Conservation (phyloP, 108 stramenopile species). For the Pseudonitzschia pungens region DNA sequence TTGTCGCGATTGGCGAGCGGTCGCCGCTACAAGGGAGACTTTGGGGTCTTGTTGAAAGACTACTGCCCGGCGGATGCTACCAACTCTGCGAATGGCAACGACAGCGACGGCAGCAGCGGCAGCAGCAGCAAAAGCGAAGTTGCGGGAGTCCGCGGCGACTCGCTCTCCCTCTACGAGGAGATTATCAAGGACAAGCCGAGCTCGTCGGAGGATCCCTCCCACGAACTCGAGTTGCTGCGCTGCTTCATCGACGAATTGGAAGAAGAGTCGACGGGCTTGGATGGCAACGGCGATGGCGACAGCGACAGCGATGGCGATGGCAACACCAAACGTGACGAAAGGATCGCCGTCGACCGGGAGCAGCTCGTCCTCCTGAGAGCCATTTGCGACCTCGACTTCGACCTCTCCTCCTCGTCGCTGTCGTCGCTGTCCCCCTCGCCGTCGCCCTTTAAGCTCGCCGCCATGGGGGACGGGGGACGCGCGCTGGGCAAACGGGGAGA, state of each 20-base stretch:
- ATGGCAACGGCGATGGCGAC: not conserved
- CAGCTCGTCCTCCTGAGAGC: not conserved
- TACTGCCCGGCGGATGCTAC: not conserved
- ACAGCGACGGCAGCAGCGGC: not conserved
- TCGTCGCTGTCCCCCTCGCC: not conserved
- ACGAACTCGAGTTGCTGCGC: conserved; percentile 1
- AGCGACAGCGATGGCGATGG: not conserved
- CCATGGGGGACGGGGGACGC: conserved; percentile 2
- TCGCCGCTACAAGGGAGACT: conserved; percentile 2
- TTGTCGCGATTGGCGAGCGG: conserved; percentile 11
- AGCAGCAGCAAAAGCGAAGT: too few species aligned
- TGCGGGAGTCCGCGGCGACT: not conserved
- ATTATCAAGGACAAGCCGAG: not conserved
- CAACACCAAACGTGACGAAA: too few species aligned
- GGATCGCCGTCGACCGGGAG: not conserved
- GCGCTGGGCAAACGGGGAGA: conserved; percentile 3
- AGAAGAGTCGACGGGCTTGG: not conserved
- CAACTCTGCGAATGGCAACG: not conserved
- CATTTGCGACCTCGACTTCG: not conserved
- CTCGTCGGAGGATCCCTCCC: not conserved
- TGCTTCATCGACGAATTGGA: not conserved
- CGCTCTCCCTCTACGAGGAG: not conserved
- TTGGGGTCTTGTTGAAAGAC: not conserved
- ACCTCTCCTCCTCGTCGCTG: not conserved
- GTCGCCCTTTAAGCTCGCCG: not conserved